Conservation (phyloP, 495 filamentous ascomycete genomes). For the Penicillium samsonianum region DNA sequence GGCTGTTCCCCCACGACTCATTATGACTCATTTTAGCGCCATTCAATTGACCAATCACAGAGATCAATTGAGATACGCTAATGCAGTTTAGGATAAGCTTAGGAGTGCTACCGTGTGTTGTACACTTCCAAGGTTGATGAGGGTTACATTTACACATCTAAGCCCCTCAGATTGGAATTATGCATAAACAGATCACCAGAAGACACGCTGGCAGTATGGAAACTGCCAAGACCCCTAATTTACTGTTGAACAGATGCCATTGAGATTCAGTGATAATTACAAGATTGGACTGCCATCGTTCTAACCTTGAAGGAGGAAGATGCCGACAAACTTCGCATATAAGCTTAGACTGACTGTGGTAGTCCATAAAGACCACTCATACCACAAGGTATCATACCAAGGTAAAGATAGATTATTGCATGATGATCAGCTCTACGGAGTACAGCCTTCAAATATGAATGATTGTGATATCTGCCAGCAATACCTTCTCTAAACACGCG, state of each 20-base stretch:
- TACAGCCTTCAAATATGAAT: neutral
- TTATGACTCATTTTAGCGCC: slow-evolving; percentile 37
- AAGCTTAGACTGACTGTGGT: neutral
- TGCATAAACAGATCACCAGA: neutral
- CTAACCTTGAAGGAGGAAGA: neutral
- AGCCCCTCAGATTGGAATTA: neutral
- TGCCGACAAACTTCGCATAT: too few relatives aligned
- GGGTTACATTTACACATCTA: neutral
- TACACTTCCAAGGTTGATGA: neutral
- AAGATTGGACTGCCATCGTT: too few relatives aligned
- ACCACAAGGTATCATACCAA: too few relatives aligned
- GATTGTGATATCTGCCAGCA: neutral
- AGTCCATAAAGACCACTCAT: too few relatives aligned
- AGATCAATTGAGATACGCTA: neutral
- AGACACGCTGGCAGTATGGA: too few relatives aligned
- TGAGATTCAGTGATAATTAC: neutral
- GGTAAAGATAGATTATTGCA: neutral
- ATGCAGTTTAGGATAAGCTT: neutral
- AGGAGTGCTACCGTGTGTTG: too few relatives aligned
- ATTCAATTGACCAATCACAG: slow-evolving; percentile 15
- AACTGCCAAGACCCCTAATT: neutral
- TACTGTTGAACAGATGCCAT: neutral
- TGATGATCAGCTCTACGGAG: neutral
- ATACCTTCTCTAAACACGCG: neutral
- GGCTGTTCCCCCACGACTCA: slow-evolving; percentile 23